Conservation (phyloP, 1,284 basidiomycete species). For the Naganishia liquefaciens region DNA sequence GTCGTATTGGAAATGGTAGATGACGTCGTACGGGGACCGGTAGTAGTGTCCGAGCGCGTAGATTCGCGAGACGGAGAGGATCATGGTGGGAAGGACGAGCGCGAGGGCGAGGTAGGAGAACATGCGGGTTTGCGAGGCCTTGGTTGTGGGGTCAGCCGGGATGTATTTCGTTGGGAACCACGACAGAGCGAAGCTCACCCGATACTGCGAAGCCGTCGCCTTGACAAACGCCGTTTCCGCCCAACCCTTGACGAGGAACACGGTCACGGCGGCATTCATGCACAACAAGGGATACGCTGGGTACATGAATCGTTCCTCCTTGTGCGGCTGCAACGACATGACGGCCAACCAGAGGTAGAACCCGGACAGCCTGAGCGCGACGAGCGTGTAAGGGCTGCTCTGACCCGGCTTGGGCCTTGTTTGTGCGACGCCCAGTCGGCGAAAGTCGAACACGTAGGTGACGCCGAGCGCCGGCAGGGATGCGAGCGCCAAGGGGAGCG, state of each 20-base stretch:
- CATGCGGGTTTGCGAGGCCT: slow-evolving; percentile 74
- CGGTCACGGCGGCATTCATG: slow-evolving; percentile 85
- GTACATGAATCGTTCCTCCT: slow-evolving; percentile 98
- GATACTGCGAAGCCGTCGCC: slow-evolving; percentile 77
- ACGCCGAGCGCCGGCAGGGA: slow-evolving; percentile 77
- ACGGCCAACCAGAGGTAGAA: slow-evolving; percentile 87
- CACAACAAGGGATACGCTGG: slow-evolving; percentile 88
- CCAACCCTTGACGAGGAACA: slow-evolving; percentile 83
- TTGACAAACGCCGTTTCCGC: slow-evolving; percentile 73
- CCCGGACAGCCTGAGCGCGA: slow-evolving; percentile 74
- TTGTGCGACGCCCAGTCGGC: slow-evolving; percentile 69
- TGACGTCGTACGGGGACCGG: slow-evolving; percentile 79
- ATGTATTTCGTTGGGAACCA: too few relatives aligned
- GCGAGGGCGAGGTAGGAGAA: slow-evolving; percentile 76
- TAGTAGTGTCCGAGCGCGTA: slow-evolving; percentile 84
- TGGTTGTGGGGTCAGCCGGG: slow-evolving; percentile 28
- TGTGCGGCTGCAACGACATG: slow-evolving; percentile 81
- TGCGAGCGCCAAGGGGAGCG: slow-evolving; percentile 74
- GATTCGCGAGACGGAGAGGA: slow-evolving; percentile 76
- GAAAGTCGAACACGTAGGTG: slow-evolving; percentile 72
- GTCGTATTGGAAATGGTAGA: slow-evolving; percentile 69
- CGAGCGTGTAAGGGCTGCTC: slow-evolving; percentile 70
- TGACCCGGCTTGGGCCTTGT: slow-evolving; percentile 62
- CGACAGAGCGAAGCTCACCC: slow-evolving; percentile 58
- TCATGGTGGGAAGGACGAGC: slow-evolving; percentile 64